These are phyloP conservation scores for Gomphus bonarii DNA, from an alignment of 1,284 basidiomycete genomes.

Conservation along the genomic window DNA sequence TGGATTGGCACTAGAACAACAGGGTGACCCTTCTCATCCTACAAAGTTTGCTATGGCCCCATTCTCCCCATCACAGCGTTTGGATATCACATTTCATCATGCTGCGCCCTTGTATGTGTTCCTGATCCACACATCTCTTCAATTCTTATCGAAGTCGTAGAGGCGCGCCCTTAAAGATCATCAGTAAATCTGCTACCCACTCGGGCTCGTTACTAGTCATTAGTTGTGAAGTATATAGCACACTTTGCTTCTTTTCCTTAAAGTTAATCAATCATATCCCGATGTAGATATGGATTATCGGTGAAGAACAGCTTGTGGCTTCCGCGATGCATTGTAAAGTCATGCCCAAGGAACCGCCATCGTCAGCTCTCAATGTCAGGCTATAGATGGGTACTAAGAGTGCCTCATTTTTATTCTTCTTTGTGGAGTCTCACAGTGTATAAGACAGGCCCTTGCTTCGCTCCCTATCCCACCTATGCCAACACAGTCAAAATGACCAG, in stretches of 20 bases:
- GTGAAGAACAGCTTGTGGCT: neutral
- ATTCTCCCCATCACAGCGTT: conserved; percentile 2
- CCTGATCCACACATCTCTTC: neutral
- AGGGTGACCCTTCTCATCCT: neutral
- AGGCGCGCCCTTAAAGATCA: neutral
- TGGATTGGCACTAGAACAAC: neutral
- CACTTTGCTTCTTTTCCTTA: neutral
- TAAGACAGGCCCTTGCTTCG: neutral
- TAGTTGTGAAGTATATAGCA: neutral
- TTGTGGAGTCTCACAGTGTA: neutral
- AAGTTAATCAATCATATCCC: neutral
- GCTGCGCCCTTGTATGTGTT: neutral
- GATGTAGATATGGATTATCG: conserved; percentile 1
- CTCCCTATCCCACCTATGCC: no score
- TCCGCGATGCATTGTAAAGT: conserved; percentile 2
- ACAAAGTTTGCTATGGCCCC: conserved; percentile 7
- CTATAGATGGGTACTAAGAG: neutral
- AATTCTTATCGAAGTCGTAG: neutral
- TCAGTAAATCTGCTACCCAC: neutral
- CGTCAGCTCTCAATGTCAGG: neutral
- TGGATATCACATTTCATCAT: conserved; percentile 3
- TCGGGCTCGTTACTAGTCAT: neutral
- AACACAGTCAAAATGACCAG: no score
- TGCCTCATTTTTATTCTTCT: neutral
- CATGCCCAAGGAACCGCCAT: neutral